These are phyloP conservation scores for Nemophila menziesii DNA, from an alignment of 257 asterid genomes.

Conservation along the genomic window DNA sequence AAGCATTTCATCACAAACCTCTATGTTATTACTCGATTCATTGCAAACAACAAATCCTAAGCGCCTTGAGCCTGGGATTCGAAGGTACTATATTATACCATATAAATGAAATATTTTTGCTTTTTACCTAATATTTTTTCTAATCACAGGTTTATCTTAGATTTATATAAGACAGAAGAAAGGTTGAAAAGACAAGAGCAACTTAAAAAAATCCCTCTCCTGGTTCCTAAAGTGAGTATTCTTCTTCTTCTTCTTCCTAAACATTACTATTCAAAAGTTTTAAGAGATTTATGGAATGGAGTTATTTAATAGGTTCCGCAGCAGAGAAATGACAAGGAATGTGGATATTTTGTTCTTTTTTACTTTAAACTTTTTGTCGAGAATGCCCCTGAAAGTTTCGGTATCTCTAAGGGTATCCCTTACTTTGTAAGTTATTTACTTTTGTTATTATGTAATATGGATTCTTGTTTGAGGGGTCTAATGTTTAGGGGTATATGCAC, in stretches of 20 bases:
- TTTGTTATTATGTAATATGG: neutral
- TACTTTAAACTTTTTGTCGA: conserved; percentile 35
- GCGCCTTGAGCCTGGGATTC: conserved; percentile 46
- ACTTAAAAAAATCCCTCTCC: conserved; percentile 31
- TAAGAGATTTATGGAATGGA: too few relatives aligned
- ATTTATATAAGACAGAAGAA: conserved; percentile 25
- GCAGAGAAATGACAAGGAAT: conserved; percentile 36
- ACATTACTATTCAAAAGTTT: too few relatives aligned
- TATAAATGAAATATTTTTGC: neutral
- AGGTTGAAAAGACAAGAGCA: conserved; percentile 21
- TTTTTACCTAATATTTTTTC: conserved; percentile 2
- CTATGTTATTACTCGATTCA: conserved; percentile 66
- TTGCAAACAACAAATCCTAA: conserved; percentile 20
- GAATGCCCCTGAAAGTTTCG: conserved; percentile 34
- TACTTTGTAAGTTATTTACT: conserved; percentile 45
- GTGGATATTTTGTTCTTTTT: conserved; percentile 48
- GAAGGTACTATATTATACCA: conserved; percentile 31
- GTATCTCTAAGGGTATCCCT: conserved; percentile 41
- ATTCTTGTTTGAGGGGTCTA: too few relatives aligned
- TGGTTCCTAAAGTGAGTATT: conserved; percentile 52
- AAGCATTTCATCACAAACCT: conserved; percentile 22
- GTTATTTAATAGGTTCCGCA: too few relatives aligned
- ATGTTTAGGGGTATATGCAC: too few relatives aligned
- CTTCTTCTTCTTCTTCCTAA: too few relatives aligned
- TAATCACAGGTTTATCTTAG: conserved; percentile 37